Base-by-base conservation (phyloP, 441 rosid genomes). In the Brassica hybrid region DNA sequence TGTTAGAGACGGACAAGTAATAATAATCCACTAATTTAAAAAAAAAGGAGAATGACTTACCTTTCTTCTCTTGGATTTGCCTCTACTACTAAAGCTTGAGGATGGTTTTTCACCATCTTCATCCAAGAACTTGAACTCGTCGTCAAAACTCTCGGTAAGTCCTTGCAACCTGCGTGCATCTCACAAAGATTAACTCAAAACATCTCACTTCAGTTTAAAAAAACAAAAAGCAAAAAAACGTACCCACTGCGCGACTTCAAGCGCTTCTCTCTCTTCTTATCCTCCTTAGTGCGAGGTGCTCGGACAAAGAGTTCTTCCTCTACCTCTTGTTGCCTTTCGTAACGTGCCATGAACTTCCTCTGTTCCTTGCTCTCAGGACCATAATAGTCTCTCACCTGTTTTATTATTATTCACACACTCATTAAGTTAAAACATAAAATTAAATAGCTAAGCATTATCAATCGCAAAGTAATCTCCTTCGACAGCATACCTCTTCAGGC, bases 231-330 rank as follows among this genome's bases (percentile, higher is more conserved):
- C 21, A 27, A 69, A 27, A 69, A 72, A 13, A 65, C 85, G n/a
- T 88, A 94, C 97, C 98, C 98, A 76, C 85, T 88, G 84, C 89
- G 83, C 62, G 97, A 86, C 83, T 81, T 79, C 73, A 91, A 81
- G 82, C 84, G 86, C 80, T 91, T 94, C 79, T 85, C 89, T 84
- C 70, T 81, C 83, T 79, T 87, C 78, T 88, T 94, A 81, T 94
- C 95, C 80, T 73, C 73, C 85, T 81, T 92, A 1, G 95, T 86
- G 64, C 91, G 77, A 67, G 97, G 89, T 73, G 88, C 97, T 18
- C 95, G 89, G 36, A 79, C 78, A 76, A 94, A 92, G 76, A 84
- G 90, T 17, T 91, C 97, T 86, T 94, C 98, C 80, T 94, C 97
- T 77, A 64, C 85, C 65, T 60, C 56, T 19, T 88, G 89, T 61